Conservation (phyloP, 345 rosid species). For the Geranium brycei region DNA sequence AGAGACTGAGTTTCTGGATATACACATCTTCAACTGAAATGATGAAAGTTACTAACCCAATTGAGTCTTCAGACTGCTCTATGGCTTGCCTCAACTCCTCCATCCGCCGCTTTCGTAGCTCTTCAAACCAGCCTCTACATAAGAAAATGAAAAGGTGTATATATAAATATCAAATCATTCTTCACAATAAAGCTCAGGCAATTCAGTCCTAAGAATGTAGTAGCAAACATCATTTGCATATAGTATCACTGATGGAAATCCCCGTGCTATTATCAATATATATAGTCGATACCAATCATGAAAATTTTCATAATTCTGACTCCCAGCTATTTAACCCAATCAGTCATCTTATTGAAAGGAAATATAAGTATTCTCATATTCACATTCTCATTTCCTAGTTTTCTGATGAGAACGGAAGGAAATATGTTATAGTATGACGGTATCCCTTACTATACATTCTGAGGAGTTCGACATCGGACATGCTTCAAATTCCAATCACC, state of each 20-base stretch:
- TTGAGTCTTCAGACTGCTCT: conserved; percentile 56
- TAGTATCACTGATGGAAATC: too few species aligned
- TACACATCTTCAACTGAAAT: too few species aligned
- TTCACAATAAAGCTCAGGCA: neutral
- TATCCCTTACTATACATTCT: neutral
- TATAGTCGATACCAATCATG: neutral
- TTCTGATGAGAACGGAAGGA: neutral
- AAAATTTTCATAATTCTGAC: neutral
- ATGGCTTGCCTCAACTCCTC: conserved; percentile 60
- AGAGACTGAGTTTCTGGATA: neutral
- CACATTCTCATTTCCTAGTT: neutral
- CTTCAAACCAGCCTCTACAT: conserved; percentile 70
- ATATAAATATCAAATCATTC: neutral
- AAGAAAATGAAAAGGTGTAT: conserved; percentile 6
- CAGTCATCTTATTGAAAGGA: neutral
- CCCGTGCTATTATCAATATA: too few species aligned
- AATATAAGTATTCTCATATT: neutral
- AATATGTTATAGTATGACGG: neutral
- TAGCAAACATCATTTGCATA: too few species aligned
- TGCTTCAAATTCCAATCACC: neutral
- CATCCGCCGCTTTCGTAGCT: conserved; percentile 65
- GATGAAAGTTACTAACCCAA: conserved; percentile 42
- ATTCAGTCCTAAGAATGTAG: neutral
- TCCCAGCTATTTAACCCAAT: neutral
- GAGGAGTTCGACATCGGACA: neutral